Evolutionary conservation across 148 eudicot genomes (phyloP), one percentile per base, ranked within the genome.

Genomic region (Fagopyrum esculentum): DNA sequence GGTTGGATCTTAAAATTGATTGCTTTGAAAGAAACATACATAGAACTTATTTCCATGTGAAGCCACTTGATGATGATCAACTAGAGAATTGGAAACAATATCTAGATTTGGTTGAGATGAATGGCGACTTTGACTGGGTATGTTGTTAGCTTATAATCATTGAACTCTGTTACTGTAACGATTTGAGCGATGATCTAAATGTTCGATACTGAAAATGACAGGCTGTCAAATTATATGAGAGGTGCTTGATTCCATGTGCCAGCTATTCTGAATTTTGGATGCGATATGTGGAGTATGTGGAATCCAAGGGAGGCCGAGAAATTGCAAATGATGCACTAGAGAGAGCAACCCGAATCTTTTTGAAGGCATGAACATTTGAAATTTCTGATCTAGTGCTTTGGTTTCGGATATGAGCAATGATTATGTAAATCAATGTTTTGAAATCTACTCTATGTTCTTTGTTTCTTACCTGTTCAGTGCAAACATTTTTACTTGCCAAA

Each of bases 261-360:
- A 79, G 69, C 80, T 94, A 90, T 78, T 90, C 97, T 45, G 97
- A 90, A 78, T 94, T 91, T 76, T 94, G 98, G 98, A 89, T 91
- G 88, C 98, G 97, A 46, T 94, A 94, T 84, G 97, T 90, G 77
- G 90, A 94, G 26, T 91, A 77, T 72, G 80, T 87, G 85, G 91
- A 94, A 78, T 79, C 88, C 19, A 91, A 84, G 76, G 93, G 97
- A 81, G 98, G 96, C 46, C 83, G 89, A 76, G 93, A 91, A 75
- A 71, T 94, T 71, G 93, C 91, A 74, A 79, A 77, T 75, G 88
- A 83, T 87, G 93, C 93, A 73, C 78, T 94, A 73, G 88, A 84
- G 22, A 81, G 97, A 70, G 97, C 97, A 71, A 87, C 91, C 73
- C 77, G 81, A 74, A 71, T 83, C 78, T 91, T 91, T 83, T 71